These are phyloP conservation scores for Syzygium malaccense DNA, from an alignment of 441 rosid species.

Conservation along the genomic window DNA sequence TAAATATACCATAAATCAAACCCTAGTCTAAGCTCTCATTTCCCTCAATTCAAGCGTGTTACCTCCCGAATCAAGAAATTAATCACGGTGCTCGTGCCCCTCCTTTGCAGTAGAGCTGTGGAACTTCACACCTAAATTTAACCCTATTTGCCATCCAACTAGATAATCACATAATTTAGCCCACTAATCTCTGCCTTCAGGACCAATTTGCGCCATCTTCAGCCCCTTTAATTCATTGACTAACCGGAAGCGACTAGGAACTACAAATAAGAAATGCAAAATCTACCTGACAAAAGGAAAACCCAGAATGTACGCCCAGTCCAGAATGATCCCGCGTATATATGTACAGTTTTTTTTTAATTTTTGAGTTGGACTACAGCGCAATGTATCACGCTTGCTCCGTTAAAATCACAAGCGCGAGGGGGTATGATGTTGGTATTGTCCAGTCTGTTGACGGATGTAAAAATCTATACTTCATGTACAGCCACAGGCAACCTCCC, in stretches of 20 bases:
- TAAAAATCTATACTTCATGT: constrained; percentile 33
- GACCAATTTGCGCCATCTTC: background rate
- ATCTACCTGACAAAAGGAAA: background rate
- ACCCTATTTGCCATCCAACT: background rate
- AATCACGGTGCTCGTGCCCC: background rate
- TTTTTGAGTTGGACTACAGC: background rate
- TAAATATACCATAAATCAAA: background rate
- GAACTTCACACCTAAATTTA: background rate
- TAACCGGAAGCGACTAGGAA: background rate
- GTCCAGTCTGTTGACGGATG: background rate
- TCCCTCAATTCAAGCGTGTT: background rate
- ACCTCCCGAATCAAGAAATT: background rate
- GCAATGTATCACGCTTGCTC: background rate
- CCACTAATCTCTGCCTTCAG: background rate
- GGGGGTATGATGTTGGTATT: background rate
- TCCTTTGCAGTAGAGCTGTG: background rate
- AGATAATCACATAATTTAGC: background rate
- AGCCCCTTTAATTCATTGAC: background rate
- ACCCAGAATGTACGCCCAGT: background rate
- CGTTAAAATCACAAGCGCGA: background rate
- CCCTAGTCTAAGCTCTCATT: background rate
- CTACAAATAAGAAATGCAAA: background rate
- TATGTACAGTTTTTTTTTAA: background rate
- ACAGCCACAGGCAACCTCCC: constrained; percentile 40
- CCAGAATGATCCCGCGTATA: background rate